Conservation (phyloP, 805 yeast genomes). For the Saturnispora halmiae region DNA sequence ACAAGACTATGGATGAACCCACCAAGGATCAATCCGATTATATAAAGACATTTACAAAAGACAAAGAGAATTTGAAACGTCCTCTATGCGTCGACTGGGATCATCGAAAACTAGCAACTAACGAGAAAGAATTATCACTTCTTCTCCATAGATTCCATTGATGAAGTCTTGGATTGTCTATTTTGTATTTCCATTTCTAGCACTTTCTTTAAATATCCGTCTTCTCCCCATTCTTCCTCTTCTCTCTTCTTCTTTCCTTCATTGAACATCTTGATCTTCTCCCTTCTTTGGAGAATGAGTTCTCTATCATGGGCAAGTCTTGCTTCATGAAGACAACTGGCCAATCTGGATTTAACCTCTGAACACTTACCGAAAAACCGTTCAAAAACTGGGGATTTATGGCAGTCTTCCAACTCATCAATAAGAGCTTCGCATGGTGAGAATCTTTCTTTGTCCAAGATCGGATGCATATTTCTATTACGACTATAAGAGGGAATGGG, state of each 20-base stretch:
- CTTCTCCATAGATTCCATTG: neutral
- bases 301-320: conserved; percentile 55
- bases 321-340: conserved; percentile 72
- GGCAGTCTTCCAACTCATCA: conserved; percentile 85
- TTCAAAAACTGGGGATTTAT: conserved; percentile 54
- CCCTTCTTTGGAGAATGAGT: conserved; percentile 43
- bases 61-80: conserved; percentile 25
- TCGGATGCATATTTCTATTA: conserved; percentile 25
- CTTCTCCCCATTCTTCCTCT: conserved; percentile 77
- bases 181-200: conserved; percentile 42
- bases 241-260: conserved; percentile 50
- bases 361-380: conserved; percentile 80
- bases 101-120: conserved; percentile 43
- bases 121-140: conserved; percentile 25
- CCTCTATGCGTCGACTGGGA: conserved; percentile 61
- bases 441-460: conserved; percentile 20
- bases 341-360: conserved; percentile 68
- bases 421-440: conserved; percentile 71
- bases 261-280: conserved; percentile 46
- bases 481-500: no score
- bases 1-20: conserved; percentile 19
- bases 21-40: conserved; percentile 27
- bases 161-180: conserved; percentile 1
- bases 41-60: conserved; percentile 20
- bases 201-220: conserved; percentile 56